Evolutionary conservation across 768 basidiomycete genomes (phyloP).

Genomic region (Pluteus cervinus): DNA sequence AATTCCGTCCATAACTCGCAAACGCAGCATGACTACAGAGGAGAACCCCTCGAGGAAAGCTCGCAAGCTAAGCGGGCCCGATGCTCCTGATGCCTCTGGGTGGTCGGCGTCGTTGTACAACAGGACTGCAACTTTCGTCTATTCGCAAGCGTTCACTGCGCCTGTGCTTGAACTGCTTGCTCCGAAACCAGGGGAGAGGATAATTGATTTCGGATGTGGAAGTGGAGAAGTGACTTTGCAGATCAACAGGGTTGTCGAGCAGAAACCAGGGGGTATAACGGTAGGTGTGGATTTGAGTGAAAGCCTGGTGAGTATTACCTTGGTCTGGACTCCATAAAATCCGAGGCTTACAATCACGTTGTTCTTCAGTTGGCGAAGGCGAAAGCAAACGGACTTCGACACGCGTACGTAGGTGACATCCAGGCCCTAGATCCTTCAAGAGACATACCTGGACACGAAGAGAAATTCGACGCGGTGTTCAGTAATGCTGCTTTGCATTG

Average conservation of each 20-base stretch:
- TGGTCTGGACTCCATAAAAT: neutral
- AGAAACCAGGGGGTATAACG: slow-evolving; percentile 42
- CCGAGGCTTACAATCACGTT: neutral
- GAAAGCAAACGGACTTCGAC: slow-evolving; percentile 34
- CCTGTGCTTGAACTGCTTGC: slow-evolving; percentile 56
- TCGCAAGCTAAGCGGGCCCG: slow-evolving; percentile 3
- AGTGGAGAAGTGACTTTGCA: slow-evolving; percentile 69
- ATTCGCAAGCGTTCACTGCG: slow-evolving; percentile 42
- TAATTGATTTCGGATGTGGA: slow-evolving; percentile 79
- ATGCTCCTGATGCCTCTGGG: slow-evolving; percentile 27
- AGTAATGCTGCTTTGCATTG: slow-evolving; percentile 80
- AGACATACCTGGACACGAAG: slow-evolving; percentile 21
- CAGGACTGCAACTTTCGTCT: slow-evolving; percentile 65
- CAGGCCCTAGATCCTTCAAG: slow-evolving; percentile 37
- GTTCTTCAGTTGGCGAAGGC: slow-evolving; percentile 47
- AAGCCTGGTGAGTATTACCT: slow-evolving; percentile 55
- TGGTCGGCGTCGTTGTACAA: slow-evolving; percentile 63
- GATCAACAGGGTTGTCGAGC: slow-evolving; percentile 46
- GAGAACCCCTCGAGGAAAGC: too few species aligned
- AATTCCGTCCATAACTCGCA: too few species aligned
- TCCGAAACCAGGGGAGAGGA: slow-evolving; percentile 60
- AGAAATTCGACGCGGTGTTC: slow-evolving; percentile 69
- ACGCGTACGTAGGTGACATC: slow-evolving; percentile 48
- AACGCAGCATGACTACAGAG: too few species aligned
- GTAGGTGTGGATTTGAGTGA: slow-evolving; percentile 67